phyloP scores from a whole-genome alignment of 169 alveolate species.

The Plasmodium cynomolgi region DNA sequence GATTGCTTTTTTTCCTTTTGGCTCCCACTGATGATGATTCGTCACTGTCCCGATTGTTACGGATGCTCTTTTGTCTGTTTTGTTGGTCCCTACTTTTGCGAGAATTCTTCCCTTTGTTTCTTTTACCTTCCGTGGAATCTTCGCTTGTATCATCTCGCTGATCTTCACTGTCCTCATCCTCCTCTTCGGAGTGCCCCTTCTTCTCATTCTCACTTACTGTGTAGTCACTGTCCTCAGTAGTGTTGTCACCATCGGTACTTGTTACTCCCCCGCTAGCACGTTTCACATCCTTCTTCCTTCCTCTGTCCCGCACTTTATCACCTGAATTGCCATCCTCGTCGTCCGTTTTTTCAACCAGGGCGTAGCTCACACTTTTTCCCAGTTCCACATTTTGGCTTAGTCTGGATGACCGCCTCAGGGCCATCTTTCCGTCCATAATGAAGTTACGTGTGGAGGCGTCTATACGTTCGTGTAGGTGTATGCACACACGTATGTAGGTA shows the following conservation, averaged over 20 bases:
- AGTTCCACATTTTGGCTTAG: constrained; percentile 19
- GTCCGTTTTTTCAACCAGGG: not conserved
- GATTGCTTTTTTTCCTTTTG: not conserved
- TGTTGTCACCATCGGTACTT: constrained; percentile 37
- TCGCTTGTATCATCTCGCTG: constrained; percentile 2
- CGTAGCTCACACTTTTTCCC: constrained; percentile 15
- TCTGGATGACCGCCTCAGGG: constrained; percentile 55
- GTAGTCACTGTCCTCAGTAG: constrained; percentile 47
- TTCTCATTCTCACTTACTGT: not conserved
- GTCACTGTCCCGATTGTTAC: not conserved
- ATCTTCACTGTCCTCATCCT: constrained; percentile 5
- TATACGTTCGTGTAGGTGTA: not conserved
- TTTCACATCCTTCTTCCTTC: constrained; percentile 2
- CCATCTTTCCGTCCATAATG: constrained; percentile 44
- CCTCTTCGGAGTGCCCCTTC: not conserved
- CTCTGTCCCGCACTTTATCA: not conserved
- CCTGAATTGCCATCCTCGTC: constrained; percentile 7
- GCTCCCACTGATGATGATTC: not conserved
- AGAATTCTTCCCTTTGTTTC: not conserved
- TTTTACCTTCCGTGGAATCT: not conserved
- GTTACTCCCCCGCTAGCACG: not conserved
- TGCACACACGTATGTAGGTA: not conserved
- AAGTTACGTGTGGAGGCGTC: not conserved
- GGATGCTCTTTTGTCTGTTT: not conserved
- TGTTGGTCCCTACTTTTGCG: not conserved